Base-by-base conservation (phyloP, 1,284 basidiomycete genomes). In the Cryptococcus amylolentus region DNA sequence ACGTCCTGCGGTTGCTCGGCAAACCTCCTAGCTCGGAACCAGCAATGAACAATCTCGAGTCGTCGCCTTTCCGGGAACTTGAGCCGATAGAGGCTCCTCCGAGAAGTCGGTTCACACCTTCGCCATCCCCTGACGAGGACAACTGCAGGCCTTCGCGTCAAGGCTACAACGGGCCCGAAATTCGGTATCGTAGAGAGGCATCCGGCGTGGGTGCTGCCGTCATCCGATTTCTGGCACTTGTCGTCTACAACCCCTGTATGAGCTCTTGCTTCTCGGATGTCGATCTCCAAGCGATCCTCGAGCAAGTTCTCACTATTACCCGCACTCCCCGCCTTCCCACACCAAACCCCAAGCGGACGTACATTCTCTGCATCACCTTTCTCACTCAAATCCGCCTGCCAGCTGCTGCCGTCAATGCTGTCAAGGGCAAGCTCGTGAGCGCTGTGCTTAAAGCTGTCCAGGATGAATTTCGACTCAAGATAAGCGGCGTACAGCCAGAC, bases 281-380 rank as follows among this genome's bases (percentile, higher is more conserved):
- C 45, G 75, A 78, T 52, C 52, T 77, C 7, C 62, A 64, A 27
- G 37, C 65, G 0, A 54, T 79, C 4, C 65, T 79, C 20, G 67
- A 72, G 12, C 63, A 65, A 16, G 66, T 76, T 23, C 59, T 78
- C 51, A 49, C 66, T 13, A 75, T 79, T 28, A 71, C 74, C 14
- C 63, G 68, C 18, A 72, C 74, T 1, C 71, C 73, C 1, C 65
- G 62, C 28, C 58, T 73, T 10, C 73, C 70, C 5, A 77, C 72
- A 1, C 73, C 75, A 2, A 74, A 69, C 41, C 70, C 75, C 2
- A 78, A 77, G 58, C 66, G 72, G n/a, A 74, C 77, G 2, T 77
- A 77, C 55, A 67, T 64, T n/a, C 63, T 71, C 13, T 65, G 76
- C 8, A 68, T 78, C 55, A 52, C 69, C 37, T 57, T 75, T 2